Evolutionary conservation across 2,329 filamentous ascomycete species (phyloP).

Genomic region (Hortaea werneckii): DNA sequence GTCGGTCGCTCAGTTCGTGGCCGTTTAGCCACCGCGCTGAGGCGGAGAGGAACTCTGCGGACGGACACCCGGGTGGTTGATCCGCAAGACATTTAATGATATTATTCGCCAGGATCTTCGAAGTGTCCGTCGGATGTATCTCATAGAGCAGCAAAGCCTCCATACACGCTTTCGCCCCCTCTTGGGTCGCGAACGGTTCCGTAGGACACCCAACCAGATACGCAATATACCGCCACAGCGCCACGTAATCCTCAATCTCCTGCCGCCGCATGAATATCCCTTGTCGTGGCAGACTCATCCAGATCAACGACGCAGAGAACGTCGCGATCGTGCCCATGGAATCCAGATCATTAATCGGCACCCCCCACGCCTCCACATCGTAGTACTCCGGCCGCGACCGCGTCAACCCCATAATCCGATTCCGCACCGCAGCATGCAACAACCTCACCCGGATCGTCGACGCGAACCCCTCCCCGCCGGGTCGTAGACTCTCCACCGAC

Average conservation of each 20-base stretch:
- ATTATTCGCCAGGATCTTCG: conserved; percentile 59
- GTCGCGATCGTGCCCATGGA: conserved; percentile 60
- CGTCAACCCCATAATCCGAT: conserved; percentile 52
- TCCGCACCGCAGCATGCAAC: conserved; percentile 57
- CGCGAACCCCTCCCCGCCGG: conserved; percentile 55
- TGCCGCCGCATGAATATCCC: conserved; percentile 54
- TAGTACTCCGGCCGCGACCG: conserved; percentile 52
- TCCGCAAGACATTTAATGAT: conserved; percentile 59
- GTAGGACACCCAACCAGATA: conserved; percentile 61
- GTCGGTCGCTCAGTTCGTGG: conserved; percentile 46
- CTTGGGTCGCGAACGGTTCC: conserved; percentile 40
- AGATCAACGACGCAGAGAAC: conserved; percentile 60
- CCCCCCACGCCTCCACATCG: conserved; percentile 46
- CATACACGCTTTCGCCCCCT: conserved; percentile 51
- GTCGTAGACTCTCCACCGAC: conserved; percentile 54
- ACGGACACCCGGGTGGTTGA: conserved; percentile 55
- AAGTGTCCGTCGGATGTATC: conserved; percentile 53
- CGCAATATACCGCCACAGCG: conserved; percentile 66
- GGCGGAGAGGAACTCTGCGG: conserved; percentile 56
- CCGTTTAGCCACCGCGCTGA: conserved; percentile 63
- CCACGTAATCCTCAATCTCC: conserved; percentile 60
- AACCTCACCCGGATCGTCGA: conserved; percentile 59
- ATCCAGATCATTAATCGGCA: conserved; percentile 69
- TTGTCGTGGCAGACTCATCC: conserved; percentile 59
- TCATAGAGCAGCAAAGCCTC: conserved; percentile 58